Conservation (phyloP, 306 rosid genomes). For the Quercus variabilis region DNA sequence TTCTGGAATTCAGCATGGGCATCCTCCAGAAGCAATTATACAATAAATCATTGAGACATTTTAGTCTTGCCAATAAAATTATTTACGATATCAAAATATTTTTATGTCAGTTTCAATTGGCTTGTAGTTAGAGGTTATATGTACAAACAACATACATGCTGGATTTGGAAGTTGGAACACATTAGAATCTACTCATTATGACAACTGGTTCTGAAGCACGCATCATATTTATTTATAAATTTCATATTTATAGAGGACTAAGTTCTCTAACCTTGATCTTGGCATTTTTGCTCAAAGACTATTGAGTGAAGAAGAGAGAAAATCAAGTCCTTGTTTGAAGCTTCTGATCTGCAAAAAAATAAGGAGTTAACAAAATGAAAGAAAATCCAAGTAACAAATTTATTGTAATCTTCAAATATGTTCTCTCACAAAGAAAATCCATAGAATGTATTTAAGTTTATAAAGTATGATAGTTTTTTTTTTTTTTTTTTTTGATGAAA, state of each 20-base stretch:
- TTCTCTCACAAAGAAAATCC: too few relatives aligned
- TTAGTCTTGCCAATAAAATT: too few relatives aligned
- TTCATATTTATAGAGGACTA: not conserved
- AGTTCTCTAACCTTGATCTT: slow-evolving; percentile 69
- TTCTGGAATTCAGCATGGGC: too few relatives aligned
- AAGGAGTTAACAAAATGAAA: slow-evolving; percentile 11
- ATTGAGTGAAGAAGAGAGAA: slow-evolving; percentile 12
- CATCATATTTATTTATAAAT: not conserved
- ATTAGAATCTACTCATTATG: not conserved
- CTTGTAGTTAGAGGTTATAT: not conserved
- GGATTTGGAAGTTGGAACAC: not conserved
- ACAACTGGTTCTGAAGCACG: too few relatives aligned
- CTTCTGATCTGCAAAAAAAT: slow-evolving; percentile 42
- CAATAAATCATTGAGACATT: too few relatives aligned
- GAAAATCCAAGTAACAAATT: not conserved
- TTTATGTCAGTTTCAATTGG: not conserved
- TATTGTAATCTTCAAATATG: too few relatives aligned
- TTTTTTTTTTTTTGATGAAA: too few relatives aligned
- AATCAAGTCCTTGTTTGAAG: slow-evolving; percentile 18
- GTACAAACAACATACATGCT: not conserved
- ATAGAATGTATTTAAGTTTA: too few relatives aligned
- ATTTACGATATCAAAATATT: not conserved
- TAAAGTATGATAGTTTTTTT: too few relatives aligned
- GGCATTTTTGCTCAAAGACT: slow-evolving; percentile 53
- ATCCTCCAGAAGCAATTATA: too few relatives aligned